These are phyloP conservation scores for Monarda citriodora DNA, from an alignment of 305 asterid genomes.

Conservation along the genomic window DNA sequence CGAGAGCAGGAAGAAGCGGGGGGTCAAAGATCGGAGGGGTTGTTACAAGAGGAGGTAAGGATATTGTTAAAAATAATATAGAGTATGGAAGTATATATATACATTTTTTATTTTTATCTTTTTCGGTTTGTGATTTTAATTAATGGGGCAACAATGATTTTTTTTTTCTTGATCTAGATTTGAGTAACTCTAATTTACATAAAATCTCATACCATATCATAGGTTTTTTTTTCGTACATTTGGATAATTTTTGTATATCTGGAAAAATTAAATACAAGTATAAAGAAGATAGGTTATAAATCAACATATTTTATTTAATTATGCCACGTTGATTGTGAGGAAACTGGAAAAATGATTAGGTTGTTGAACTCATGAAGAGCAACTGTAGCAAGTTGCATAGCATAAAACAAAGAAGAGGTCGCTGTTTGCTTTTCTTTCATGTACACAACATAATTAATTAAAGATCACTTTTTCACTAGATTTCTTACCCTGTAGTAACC, in stretches of 20 bases:
- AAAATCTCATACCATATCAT: background rate
- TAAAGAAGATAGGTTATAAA: background rate
- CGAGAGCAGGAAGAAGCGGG: slow-evolving; percentile 29
- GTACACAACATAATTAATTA: background rate
- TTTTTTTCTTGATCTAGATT: background rate
- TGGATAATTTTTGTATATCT: background rate
- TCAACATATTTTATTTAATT: background rate
- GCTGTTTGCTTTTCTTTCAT: background rate
- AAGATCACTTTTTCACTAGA: background rate
- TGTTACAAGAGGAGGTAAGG: slow-evolving; percentile 78
- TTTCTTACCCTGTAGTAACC: slow-evolving; percentile 6
- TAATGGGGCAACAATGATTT: background rate
- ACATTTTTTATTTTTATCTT: background rate
- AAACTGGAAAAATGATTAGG: background rate
- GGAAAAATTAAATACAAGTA: background rate
- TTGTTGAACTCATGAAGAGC: background rate
- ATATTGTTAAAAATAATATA: background rate
- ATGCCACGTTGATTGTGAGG: background rate
- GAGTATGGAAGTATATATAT: too few species aligned
- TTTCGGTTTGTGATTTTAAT: background rate
- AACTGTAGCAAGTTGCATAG: slow-evolving; percentile 8
- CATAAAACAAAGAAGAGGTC: slow-evolving; percentile 10
- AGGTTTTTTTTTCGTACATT: background rate
- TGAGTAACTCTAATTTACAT: background rate
- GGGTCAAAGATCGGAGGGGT: slow-evolving; percentile 65